Percentiles rank a stretch among this genome's conserved stretches.
Evolutionary conservation across 2,329 filamentous ascomycete species (phyloP).

Genomic region (Sclerotinia minor): DNA sequence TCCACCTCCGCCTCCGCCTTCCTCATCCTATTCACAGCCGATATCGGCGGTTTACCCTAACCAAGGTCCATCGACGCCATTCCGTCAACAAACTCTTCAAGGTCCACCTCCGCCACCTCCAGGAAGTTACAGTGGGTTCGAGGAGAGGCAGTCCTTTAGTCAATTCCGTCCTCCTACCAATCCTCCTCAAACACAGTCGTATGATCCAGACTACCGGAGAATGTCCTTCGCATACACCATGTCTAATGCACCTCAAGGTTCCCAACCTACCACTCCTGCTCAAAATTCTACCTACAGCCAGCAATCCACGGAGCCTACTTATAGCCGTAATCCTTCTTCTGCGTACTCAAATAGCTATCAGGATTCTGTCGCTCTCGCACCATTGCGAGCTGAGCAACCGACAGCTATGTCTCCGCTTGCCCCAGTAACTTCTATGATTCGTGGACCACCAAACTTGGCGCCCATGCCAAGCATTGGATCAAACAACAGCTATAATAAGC

Average conservation of each 20-base stretch:
- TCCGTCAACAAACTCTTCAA: slow-evolving; percentile 23
- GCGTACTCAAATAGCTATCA: slow-evolving; percentile 4
- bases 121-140: not conserved
- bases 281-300: slow-evolving; percentile 11
- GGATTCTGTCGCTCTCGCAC: slow-evolving; percentile 28
- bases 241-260: slow-evolving; percentile 4
- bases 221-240: slow-evolving; percentile 24
- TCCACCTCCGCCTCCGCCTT: slow-evolving; percentile 9
- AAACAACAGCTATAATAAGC: slow-evolving; percentile 27
- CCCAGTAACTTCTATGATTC: slow-evolving; percentile 29
- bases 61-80: slow-evolving; percentile 9
- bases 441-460: slow-evolving; percentile 24
- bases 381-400: slow-evolving; percentile 26
- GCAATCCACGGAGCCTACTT: slow-evolving; percentile 12
- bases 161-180: slow-evolving; percentile 25
- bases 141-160: slow-evolving; percentile 19
- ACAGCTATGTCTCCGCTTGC: slow-evolving; percentile 34
- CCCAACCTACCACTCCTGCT: slow-evolving; percentile 13
- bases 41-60: not conserved
- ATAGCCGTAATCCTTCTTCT: slow-evolving; percentile 16
- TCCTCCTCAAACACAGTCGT: slow-evolving; percentile 27
- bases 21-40: slow-evolving; percentile 25
- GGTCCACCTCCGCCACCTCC: slow-evolving; percentile 29
- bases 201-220: slow-evolving; percentile 33
- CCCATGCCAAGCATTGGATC: slow-evolving; percentile 25